Percentiles rank a stretch among this genome's conserved stretches.
Evolutionary conservation across 371 early-diverging fungal species (phyloP).

Genomic region (Mucor lusitanicus): DNA sequence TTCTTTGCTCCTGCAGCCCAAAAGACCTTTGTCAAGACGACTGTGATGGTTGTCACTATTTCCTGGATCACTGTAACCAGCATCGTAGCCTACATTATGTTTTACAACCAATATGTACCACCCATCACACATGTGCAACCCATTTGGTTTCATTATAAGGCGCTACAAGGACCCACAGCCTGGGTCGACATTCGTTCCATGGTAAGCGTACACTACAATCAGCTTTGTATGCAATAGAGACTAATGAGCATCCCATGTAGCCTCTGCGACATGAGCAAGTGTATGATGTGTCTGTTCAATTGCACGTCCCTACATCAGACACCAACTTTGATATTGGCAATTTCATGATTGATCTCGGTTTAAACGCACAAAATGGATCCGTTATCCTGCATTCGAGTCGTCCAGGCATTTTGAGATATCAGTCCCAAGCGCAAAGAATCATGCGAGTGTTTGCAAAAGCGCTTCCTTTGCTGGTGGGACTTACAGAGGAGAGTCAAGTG

Average conservation of each 20-base stretch:
- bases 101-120: conserved; percentile 48
- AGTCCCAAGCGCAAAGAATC: conserved; percentile 67
- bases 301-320: conserved; percentile 84
- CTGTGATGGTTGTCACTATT: conserved; percentile 25
- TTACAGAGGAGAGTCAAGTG: conserved; percentile 65
- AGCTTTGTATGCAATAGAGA: background rate
- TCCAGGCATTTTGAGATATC: conserved; percentile 79
- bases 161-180: conserved; percentile 1
- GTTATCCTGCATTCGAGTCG: conserved; percentile 59
- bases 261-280: conserved; percentile 23
- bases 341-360: conserved; percentile 80
- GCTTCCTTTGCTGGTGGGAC: conserved; percentile 70
- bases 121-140: conserved; percentile 47
- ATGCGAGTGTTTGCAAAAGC: conserved; percentile 65
- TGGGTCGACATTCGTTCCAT: background rate
- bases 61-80: conserved; percentile 46
- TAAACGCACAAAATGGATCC: conserved; percentile 54
- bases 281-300: conserved; percentile 59
- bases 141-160: conserved; percentile 40
- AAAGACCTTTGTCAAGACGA: conserved; percentile 37
- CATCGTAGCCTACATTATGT: conserved; percentile 40
- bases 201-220: background rate
- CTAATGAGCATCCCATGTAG: background rate
- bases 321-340: conserved; percentile 76
- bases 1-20: conserved; percentile 41